phyloP scores from a whole-genome alignment of 1,284 basidiomycete species.

The Wolfiporia cocos region DNA sequence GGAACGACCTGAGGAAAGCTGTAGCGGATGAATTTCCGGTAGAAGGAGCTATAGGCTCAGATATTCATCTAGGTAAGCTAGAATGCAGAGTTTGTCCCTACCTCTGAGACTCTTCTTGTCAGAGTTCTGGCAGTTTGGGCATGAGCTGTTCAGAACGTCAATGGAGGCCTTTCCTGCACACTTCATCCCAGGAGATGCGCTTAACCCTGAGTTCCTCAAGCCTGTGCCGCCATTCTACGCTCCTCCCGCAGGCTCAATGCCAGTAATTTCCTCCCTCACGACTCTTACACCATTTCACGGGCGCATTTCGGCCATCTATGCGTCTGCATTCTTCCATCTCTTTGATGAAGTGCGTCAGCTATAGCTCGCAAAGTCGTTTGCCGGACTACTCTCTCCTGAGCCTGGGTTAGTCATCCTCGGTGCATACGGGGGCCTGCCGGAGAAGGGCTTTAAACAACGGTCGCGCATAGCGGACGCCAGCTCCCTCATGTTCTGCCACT shows the following conservation, averaged over 20 bases:
- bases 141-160: conserved; percentile 23
- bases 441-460: too few species aligned
- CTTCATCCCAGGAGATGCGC: conserved; percentile 38
- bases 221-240: conserved; percentile 13
- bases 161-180: too few species aligned
- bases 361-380: conserved; percentile 30
- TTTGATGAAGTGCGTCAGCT: conserved; percentile 35
- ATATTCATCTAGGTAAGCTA: conserved; percentile 27
- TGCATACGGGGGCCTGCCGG: conserved; percentile 16
- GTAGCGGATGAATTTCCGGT: conserved; percentile 33
- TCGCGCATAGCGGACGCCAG: too few species aligned
- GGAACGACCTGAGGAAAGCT: too few species aligned
- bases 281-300: conserved; percentile 34
- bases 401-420: conserved; percentile 30
- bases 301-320: conserved; percentile 35
- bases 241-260: conserved; percentile 15
- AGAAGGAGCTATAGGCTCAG: conserved; percentile 27
- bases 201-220: conserved; percentile 28
- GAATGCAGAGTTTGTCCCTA: background rate
- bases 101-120: background rate
- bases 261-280: conserved; percentile 25
- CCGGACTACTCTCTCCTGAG: conserved; percentile 29
- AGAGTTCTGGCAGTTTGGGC: conserved; percentile 24
- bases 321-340: conserved; percentile 41
- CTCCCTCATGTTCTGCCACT: conserved; percentile 24